Conservation (phyloP, 345 rosid species). For the Excoecaria cochinchinensis region DNA sequence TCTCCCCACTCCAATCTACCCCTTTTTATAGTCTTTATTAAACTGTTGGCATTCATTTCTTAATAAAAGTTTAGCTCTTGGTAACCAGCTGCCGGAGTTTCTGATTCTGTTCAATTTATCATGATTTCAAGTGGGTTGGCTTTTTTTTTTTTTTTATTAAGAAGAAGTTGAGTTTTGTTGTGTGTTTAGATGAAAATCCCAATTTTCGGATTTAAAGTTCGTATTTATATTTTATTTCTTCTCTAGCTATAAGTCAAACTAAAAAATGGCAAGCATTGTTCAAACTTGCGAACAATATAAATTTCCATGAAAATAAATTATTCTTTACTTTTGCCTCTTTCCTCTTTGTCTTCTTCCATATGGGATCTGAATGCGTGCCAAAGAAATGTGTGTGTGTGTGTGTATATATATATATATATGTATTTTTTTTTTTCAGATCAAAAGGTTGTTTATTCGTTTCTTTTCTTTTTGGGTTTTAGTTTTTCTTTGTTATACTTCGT, state of each 20-base stretch:
- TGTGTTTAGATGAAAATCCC: constrained; percentile 9
- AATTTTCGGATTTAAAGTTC: constrained; percentile 14
- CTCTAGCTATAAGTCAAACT: constrained; percentile 36
- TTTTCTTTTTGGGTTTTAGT: neutral
- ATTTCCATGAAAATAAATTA: neutral
- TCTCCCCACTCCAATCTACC: constrained; percentile 12
- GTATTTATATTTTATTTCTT: constrained; percentile 12
- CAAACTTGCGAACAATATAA: neutral
- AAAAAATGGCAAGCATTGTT: constrained; percentile 13
- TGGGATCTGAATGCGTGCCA: constrained; percentile 7
- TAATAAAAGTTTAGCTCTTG: neutral
- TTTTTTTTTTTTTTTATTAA: neutral
- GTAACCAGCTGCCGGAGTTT: constrained; percentile 6
- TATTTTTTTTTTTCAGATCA: neutral
- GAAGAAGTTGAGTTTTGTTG: constrained; percentile 29
- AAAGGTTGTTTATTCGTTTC: neutral
- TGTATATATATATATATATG: neutral
- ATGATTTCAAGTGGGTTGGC: constrained; percentile 12
- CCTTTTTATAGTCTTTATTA: neutral
- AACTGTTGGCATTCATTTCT: neutral
- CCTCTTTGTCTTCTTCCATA: neutral
- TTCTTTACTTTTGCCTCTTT: neutral
- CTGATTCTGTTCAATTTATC: constrained; percentile 1
- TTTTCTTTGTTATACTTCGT: neutral
- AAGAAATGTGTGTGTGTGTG: too few relatives aligned